These are phyloP conservation scores for Gloeostereum incarnatum DNA, from an alignment of 768 basidiomycete species.

Conservation along the genomic window DNA sequence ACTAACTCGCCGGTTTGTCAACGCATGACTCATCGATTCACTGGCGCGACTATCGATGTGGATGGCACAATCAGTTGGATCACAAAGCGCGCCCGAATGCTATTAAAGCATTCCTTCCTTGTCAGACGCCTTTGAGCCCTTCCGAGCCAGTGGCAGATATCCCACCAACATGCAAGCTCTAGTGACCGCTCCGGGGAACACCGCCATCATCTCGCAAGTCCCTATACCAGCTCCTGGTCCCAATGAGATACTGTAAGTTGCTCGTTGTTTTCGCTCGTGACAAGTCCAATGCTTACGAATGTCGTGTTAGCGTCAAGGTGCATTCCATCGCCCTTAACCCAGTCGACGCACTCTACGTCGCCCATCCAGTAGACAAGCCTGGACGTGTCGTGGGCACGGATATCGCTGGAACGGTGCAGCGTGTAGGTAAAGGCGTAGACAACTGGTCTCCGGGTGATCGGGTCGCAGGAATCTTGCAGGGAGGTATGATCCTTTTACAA, in stretches of 20 bases:
- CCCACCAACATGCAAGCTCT: slow-evolving; percentile 25
- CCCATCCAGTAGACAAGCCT: slow-evolving; percentile 14
- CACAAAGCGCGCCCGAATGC: too few relatives aligned
- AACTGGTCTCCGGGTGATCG: slow-evolving; percentile 21
- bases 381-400: slow-evolving; percentile 26
- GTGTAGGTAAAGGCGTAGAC: slow-evolving; percentile 17
- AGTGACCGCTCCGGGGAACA: slow-evolving; percentile 16
- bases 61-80: too few relatives aligned
- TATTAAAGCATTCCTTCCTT: too few relatives aligned
- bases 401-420: slow-evolving; percentile 22
- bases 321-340: slow-evolving; percentile 23
- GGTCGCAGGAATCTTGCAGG: slow-evolving; percentile 22
- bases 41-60: too few relatives aligned
- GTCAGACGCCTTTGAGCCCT: too few relatives aligned
- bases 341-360: slow-evolving; percentile 20
- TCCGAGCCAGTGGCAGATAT: too few relatives aligned
- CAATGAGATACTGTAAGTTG: slow-evolving; percentile 22
- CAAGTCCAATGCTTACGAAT: not conserved
- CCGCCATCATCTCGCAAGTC: slow-evolving; percentile 17
- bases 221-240: slow-evolving; percentile 16
- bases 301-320: slow-evolving; percentile 16
- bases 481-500: slow-evolving; percentile 13
- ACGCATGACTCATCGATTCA: too few relatives aligned
- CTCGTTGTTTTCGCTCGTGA: too few relatives aligned
- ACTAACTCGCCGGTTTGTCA: too few relatives aligned